These are phyloP conservation scores for Leccinum glutinopallens DNA, from an alignment of 1,284 basidiomycete species.

Conservation along the genomic window DNA sequence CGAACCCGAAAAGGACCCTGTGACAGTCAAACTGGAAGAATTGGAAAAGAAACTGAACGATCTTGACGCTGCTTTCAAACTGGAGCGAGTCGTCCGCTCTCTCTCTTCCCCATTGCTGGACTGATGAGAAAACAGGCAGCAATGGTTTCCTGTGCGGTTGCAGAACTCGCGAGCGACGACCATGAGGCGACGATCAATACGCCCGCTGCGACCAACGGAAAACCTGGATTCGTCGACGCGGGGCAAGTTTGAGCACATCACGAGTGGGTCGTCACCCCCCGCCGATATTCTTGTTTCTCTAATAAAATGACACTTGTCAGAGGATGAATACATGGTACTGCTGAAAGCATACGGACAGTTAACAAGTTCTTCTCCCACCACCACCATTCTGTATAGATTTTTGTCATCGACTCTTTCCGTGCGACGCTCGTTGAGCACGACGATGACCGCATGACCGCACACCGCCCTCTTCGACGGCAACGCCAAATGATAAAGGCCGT, in stretches of 20 bases:
- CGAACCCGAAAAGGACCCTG: too few relatives aligned
- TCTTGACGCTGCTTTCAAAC: too few relatives aligned
- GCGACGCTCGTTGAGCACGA: constrained; percentile 2
- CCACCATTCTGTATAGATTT: constrained; percentile 1
- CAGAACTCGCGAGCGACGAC: constrained; percentile 28
- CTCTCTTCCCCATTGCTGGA: too few relatives aligned
- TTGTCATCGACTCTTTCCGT: not conserved
- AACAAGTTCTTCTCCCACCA: not conserved
- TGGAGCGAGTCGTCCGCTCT: constrained; percentile 6
- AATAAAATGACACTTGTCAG: not conserved
- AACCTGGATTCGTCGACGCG: constrained; percentile 22
- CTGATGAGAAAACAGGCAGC: constrained; percentile 7
- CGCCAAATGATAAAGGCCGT: constrained; percentile 55
- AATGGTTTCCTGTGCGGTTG: constrained; percentile 24
- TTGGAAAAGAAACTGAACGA: too few relatives aligned
- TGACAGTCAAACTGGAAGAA: too few relatives aligned
- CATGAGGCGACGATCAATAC: constrained; percentile 22
- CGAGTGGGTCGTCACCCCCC: constrained; percentile 15
- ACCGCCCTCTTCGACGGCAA: constrained; percentile 57
- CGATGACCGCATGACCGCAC: constrained; percentile 22
- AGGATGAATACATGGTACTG: constrained; percentile 30
- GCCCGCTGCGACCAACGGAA: constrained; percentile 19
- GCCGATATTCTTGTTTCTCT: too few relatives aligned
- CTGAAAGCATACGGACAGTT: constrained; percentile 22
- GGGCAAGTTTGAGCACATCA: constrained; percentile 33